These are phyloP conservation scores for Pseudozyma tsukubaensis DNA, from an alignment of 1,284 basidiomycete species.

Conservation along the genomic window DNA sequence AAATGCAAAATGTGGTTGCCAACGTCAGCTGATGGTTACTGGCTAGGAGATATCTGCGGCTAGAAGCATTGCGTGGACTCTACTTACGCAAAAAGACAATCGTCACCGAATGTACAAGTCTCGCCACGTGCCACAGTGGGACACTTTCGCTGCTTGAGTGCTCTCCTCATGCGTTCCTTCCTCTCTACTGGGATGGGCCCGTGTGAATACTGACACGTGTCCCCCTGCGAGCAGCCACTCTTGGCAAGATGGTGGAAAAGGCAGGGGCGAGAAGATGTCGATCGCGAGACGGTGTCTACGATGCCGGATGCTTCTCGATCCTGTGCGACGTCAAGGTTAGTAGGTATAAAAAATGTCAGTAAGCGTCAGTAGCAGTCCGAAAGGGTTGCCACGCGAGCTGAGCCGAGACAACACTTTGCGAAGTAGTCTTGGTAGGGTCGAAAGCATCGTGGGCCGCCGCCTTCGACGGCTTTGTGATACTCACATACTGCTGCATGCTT, in stretches of 20 bases:
- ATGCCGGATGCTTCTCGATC: conserved; percentile 3
- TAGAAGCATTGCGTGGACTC: neutral
- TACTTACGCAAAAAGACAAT: conserved; percentile 44
- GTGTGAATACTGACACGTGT: conserved; percentile 31
- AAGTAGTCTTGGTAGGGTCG: neutral
- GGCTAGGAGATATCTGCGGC: too few species aligned
- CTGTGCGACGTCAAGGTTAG: neutral
- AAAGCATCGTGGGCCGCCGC: neutral
- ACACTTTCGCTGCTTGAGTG: conserved; percentile 28
- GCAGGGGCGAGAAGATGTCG: conserved; percentile 10
- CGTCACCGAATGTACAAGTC: conserved; percentile 30
- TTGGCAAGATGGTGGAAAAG: conserved; percentile 30
- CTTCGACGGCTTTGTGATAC: neutral
- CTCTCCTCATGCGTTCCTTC: conserved; percentile 10
- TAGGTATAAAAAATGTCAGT: neutral
- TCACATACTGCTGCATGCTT: conserved; percentile 16
- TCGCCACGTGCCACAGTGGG: conserved; percentile 13
- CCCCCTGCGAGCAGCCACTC: conserved; percentile 1
- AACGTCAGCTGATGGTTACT: too few species aligned
- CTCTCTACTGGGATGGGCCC: conserved; percentile 9
- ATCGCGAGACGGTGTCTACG: neutral
- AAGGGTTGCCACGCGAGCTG: neutral
- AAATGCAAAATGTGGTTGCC: too few species aligned
- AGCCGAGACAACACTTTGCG: neutral
- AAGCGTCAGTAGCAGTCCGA: neutral